These are phyloP conservation scores for Tinospora cordifolia DNA, from an alignment of 164 flowering plant genomes.

Conservation along the genomic window DNA sequence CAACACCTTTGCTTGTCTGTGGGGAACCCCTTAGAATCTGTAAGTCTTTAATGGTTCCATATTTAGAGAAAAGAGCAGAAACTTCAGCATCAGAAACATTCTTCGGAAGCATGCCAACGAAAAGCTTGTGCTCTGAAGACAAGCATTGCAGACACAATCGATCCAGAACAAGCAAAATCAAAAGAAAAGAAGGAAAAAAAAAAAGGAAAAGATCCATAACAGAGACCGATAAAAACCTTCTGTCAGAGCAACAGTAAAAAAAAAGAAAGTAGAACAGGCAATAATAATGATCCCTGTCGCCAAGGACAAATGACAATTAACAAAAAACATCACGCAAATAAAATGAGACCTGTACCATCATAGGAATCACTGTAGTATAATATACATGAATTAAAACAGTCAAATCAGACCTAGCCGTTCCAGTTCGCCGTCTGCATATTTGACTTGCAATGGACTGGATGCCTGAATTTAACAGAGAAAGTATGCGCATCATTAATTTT, in stretches of 20 bases:
- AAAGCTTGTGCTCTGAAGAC: slow-evolving; percentile 85
- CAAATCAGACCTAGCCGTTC: slow-evolving; percentile 78
- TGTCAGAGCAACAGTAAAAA: not conserved
- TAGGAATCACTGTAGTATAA: not conserved
- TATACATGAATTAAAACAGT: slow-evolving; percentile 14
- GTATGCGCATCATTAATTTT: not conserved
- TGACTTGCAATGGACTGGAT: slow-evolving; percentile 98
- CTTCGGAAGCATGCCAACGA: slow-evolving; percentile 98
- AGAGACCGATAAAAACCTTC: not conserved
- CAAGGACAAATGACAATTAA: not conserved
- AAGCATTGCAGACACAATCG: not conserved
- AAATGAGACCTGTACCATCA: slow-evolving; percentile 7
- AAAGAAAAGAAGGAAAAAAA: not conserved
- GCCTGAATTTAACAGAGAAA: slow-evolving; percentile 55
- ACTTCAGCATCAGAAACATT: slow-evolving; percentile 84
- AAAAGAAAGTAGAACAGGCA: not conserved
- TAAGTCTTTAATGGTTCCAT: slow-evolving; percentile 81
- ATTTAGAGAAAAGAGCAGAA: slow-evolving; percentile 60
- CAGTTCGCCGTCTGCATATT: slow-evolving; percentile 99
- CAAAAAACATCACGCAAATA: not conserved
- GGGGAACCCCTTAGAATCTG: slow-evolving; percentile 92
- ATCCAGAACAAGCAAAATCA: not conserved
- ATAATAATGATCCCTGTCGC: not conserved
- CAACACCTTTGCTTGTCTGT: slow-evolving; percentile 90
- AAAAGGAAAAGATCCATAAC: not conserved